Conservation (phyloP, 192 early-diverging fungal species). For the Rhizoclosmatium globosum region DNA sequence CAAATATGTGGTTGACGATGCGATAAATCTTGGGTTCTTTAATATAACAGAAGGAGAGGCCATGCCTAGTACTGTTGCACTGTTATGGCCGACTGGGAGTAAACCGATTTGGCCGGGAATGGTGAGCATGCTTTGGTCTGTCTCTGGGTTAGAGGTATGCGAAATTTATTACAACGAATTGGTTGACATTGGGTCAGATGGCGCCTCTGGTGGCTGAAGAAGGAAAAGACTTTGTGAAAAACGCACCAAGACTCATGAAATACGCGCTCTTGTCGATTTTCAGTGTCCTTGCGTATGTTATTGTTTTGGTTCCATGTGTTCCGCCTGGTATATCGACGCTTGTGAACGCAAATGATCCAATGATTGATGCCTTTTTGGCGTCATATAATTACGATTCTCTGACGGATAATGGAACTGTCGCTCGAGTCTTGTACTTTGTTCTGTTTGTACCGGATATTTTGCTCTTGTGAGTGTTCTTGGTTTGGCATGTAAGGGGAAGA, state of each 20-base stretch:
- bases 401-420: not conserved
- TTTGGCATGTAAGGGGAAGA: not conserved
- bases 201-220: conserved; percentile 5
- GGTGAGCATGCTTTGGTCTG: not conserved
- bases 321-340: not conserved
- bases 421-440: not conserved
- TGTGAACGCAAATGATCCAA: not conserved
- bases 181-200: conserved; percentile 1
- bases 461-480: conserved; percentile 8
- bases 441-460: not conserved
- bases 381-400: not conserved
- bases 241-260: not conserved
- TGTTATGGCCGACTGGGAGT: not conserved
- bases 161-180: not conserved
- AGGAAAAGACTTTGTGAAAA: conserved; percentile 3
- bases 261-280: not conserved
- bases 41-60: not conserved
- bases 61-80: not conserved
- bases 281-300: not conserved
- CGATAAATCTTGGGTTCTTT: not conserved
- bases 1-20: not conserved
- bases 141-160: not conserved
- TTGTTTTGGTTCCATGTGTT: not conserved
- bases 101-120: not conserved
- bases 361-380: not conserved